Conservation (phyloP, 257 asterid species). For the Petunia secreta region DNA sequence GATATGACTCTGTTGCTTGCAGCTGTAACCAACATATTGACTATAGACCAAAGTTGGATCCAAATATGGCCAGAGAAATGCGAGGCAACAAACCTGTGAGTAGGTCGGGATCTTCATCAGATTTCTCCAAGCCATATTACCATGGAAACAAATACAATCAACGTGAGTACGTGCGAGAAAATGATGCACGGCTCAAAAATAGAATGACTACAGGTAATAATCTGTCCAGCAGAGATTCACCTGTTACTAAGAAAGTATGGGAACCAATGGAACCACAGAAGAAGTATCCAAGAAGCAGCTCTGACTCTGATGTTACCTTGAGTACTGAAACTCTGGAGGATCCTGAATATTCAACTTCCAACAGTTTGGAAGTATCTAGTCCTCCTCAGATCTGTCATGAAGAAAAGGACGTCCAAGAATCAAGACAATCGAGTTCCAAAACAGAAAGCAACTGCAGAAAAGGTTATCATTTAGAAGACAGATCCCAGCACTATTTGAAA, state of each 20-base stretch:
- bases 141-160: conserved; percentile 55
- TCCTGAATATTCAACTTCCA: conserved; percentile 52
- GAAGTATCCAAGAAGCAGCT: conserved; percentile 67
- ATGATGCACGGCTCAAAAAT: conserved; percentile 61
- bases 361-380: conserved; percentile 51
- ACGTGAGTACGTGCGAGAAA: conserved; percentile 54
- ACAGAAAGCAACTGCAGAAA: conserved; percentile 33
- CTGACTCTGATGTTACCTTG: conserved; percentile 69
- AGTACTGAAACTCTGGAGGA: conserved; percentile 54
- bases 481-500: conserved; percentile 45
- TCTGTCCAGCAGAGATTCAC: conserved; percentile 41
- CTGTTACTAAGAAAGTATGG: conserved; percentile 79
- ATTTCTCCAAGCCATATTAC: conserved; percentile 65
- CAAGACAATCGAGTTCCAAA: conserved; percentile 34
- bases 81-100: conserved; percentile 52
- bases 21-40: conserved; percentile 70
- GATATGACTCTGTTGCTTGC: conserved; percentile 61
- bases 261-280: conserved; percentile 89
- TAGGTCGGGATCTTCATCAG: conserved; percentile 56
- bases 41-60: conserved; percentile 61
- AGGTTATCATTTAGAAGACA: conserved; percentile 34
- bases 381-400: conserved; percentile 43
- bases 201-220: conserved; percentile 44
- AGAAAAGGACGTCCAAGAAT: conserved; percentile 40
- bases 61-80: conserved; percentile 47